Base-by-base conservation (phyloP, 164 flowering plant species). In the Sextonia rubra region DNA sequence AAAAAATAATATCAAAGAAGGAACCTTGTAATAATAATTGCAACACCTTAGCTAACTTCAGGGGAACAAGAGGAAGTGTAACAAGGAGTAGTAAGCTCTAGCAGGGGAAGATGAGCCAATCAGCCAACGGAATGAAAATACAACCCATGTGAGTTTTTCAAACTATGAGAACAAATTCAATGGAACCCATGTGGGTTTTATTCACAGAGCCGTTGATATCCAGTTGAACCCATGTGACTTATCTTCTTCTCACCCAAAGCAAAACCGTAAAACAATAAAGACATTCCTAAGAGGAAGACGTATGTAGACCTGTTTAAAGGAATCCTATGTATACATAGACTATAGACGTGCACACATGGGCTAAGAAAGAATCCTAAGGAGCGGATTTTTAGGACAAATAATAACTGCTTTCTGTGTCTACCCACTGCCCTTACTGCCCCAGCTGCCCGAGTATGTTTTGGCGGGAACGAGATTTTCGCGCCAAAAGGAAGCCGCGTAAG, bases 401-500 rank as follows among this genome's bases (percentile, higher is more conserved):
- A 58, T 58, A 58, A 22, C 61, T 18, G 23, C 61, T 58, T 58
- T 58, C n/a, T 22, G 18, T n/a, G 60, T 6, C 67, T 29, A 29
- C 67, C 67, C 47, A 23, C 44, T 64, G 47, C 67, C 67, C 67
- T 26, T 17, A 29, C 67, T 64, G 67, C 67, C 64, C 64, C 4
- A 61, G 14, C 27, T 58, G n/a, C 64, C 27, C 37, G 32, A 18
- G n/a, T 15, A 7, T 1, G 8, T 61, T 61, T 25, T 61, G 26
- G 26, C 9, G 67, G 37, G 64, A 26, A 26, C 12, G 12, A 22
- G 4, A 12, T 4, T 61, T 61, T 61, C 27, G 64, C 64, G 64
- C 64, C 64, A 61, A 61, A 24, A 22, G 14, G 17, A 61, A 61
- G 25, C 14, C 30, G 44, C 44, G 44, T 8, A 7, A 37, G 8